Base-by-base conservation (phyloP, 2,329 filamentous ascomycete species). In the Cryphonectria nitschkei region DNA sequence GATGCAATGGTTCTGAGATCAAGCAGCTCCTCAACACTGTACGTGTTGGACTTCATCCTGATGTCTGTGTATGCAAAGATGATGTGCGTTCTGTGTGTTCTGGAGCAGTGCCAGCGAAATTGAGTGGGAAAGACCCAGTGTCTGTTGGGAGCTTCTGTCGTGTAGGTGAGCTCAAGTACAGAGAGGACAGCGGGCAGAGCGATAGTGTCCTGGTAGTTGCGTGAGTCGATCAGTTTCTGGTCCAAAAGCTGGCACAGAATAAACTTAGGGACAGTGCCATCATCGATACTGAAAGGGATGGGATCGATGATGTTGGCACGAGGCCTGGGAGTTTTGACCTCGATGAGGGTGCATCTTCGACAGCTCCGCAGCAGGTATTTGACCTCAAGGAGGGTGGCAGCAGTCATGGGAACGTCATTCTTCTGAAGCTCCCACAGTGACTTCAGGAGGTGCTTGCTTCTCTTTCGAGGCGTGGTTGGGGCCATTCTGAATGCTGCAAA, bases 1-100 rank as follows among this genome's bases (percentile, higher is more conserved):
- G 70, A 63, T 22, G 52, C 61, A 67, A 43, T 63, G 13, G 74
- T 76, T 50, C 80, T 79, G 54, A 86, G 78, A 70, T 77, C 79
- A 61, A 86, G 77, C n/a, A 87, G 79, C 76, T 87, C 83, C 50
- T 78, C 76, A 66, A 82, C 76, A 11, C 80, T 81, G 74, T 87
- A 87, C 14, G 75, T 81, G 60, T 79, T 80, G 16, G 80, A 78
- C 68, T 78, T 77, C 85, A 87, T 87, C 68, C 77, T 76, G 76
- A 76, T 68, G 63, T 76, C 72, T 71, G 82, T 74, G 73, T 80
- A 82, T 73, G 79, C 81, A 73, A 84, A 83, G 71, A 84, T 75
- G 74, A 78, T 77, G 77, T 82, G 82, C 37, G 80, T 79, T 50
- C 80, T 80, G 75, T 80, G 78, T 41, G 74, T 79, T 32, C 76